phyloP scores from a whole-genome alignment of 176 grass and related monocot genomes.

The Musa acuminata region DNA sequence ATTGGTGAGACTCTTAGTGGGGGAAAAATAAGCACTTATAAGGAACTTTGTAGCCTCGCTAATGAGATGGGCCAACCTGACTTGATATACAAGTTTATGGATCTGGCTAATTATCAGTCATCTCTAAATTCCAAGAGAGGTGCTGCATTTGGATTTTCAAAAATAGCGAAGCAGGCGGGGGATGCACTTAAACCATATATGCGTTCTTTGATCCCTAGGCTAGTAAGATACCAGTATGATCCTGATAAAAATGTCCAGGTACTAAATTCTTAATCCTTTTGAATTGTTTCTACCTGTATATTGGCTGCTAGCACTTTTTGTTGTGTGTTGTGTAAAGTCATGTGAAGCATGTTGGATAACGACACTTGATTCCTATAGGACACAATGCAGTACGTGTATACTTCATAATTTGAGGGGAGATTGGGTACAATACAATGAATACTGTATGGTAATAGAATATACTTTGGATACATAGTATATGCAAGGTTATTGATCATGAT shows the following conservation, averaged over 20 bases:
- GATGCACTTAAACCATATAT: constrained; percentile 88
- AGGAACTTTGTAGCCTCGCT: constrained; percentile 85
- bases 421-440: no score
- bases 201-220: constrained; percentile 82
- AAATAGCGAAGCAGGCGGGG: constrained; percentile 96
- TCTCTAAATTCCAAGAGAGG: constrained; percentile 94
- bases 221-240: constrained; percentile 88
- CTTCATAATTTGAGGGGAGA: no score
- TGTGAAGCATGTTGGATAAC: no score
- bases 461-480: no score
- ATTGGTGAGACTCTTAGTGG: constrained; percentile 74
- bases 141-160: constrained; percentile 97
- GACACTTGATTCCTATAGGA: no score
- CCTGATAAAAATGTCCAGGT: constrained; percentile 99
- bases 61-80: constrained; percentile 98
- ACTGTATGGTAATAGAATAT: no score
- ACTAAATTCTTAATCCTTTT: constrained; percentile 5
- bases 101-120: constrained; percentile 95
- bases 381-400: no score
- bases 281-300: background rate
- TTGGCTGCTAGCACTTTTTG: background rate
- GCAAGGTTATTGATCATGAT: no score
- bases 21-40: constrained; percentile 90
- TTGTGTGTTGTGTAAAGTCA: no score
- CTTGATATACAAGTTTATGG: constrained; percentile 99